A percentile compares a stretch with the other conserved stretches of the same genome.
Evolutionary conservation across 306 rosid species (phyloP).

Genomic region (Crotalaria pallida): DNA sequence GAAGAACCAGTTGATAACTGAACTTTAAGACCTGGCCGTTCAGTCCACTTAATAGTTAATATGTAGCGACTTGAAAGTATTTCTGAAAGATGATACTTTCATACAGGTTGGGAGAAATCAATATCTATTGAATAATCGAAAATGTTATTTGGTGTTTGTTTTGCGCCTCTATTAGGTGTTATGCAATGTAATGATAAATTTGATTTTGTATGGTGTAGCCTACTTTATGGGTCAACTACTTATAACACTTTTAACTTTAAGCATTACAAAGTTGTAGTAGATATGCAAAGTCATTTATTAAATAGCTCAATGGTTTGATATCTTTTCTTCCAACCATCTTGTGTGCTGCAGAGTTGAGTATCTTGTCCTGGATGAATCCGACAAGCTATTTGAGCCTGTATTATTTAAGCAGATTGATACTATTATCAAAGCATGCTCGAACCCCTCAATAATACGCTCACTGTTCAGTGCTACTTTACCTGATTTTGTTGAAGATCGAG

Average conservation of each 20-base stretch:
- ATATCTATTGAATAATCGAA: not conserved
- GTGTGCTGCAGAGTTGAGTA: conserved; percentile 69
- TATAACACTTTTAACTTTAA: not conserved
- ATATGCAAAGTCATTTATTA: not conserved
- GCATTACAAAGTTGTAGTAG: not conserved
- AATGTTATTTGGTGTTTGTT: not conserved
- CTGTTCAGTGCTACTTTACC: conserved; percentile 95
- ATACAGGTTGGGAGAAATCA: not conserved
- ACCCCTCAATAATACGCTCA: conserved; percentile 77
- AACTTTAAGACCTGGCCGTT: not conserved
- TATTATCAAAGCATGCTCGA: conserved; percentile 85
- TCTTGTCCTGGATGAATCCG: conserved; percentile 95
- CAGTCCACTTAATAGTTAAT: not conserved
- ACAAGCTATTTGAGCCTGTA: conserved; percentile 88
- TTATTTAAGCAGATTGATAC: conserved; percentile 80
- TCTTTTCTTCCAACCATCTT: conserved; percentile 18
- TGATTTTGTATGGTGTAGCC: not conserved
- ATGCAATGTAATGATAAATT: not conserved
- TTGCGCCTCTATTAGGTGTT: not conserved
- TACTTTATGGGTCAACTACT: not conserved
- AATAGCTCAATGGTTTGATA: conserved; percentile 4
- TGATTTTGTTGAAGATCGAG: conserved; percentile 89
- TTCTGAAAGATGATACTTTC: not conserved
- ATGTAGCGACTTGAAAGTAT: not conserved
- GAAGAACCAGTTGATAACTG: not conserved